A percentile compares a stretch with the other conserved stretches of the same genome.
Evolutionary conservation across 1,284 basidiomycete genomes (phyloP).

Genomic region (Ganoderma sinense): DNA sequence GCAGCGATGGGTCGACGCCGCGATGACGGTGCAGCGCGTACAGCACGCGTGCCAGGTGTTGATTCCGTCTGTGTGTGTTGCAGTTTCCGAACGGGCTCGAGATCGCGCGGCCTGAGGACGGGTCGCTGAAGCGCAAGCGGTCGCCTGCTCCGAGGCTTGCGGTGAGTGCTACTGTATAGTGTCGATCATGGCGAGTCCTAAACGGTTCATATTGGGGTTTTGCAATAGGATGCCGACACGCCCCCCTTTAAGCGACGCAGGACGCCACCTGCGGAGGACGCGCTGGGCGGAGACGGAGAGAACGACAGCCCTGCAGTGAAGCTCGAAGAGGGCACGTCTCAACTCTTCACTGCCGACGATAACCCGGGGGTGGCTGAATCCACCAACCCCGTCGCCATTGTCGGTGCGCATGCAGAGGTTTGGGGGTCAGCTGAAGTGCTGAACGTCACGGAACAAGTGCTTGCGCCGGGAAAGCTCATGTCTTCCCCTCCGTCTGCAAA

Average conservation of each 20-base stretch:
- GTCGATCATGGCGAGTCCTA: not conserved
- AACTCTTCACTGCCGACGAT: not conserved
- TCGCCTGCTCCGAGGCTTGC: constrained; percentile 9
- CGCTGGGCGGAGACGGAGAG: constrained; percentile 10
- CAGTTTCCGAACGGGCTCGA: constrained; percentile 16
- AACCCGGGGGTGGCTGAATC: not conserved
- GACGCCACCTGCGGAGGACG: constrained; percentile 28
- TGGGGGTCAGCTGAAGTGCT: not conserved
- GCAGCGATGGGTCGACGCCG: constrained; percentile 7
- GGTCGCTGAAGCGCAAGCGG: constrained; percentile 27
- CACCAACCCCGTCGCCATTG: not conserved
- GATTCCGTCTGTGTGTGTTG: constrained; percentile 10
- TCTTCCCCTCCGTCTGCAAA: not conserved
- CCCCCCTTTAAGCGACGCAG: constrained; percentile 34
- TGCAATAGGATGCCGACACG: constrained; percentile 6
- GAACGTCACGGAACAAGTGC: not conserved
- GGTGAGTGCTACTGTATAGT: constrained; percentile 12
- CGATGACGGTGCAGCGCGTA: constrained; percentile 1
- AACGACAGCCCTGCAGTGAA: not conserved
- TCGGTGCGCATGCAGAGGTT: not conserved
- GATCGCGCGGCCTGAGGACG: constrained; percentile 15
- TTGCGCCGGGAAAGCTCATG: not conserved
- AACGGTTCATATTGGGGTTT: not conserved
- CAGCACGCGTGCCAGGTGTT: constrained; percentile 7
- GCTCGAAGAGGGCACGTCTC: constrained; percentile 15